A percentile compares a stretch with the other conserved stretches of the same genome.
Evolutionary conservation across 2,329 filamentous ascomycete genomes (phyloP).

Genomic region (Fusarium newnesense): DNA sequence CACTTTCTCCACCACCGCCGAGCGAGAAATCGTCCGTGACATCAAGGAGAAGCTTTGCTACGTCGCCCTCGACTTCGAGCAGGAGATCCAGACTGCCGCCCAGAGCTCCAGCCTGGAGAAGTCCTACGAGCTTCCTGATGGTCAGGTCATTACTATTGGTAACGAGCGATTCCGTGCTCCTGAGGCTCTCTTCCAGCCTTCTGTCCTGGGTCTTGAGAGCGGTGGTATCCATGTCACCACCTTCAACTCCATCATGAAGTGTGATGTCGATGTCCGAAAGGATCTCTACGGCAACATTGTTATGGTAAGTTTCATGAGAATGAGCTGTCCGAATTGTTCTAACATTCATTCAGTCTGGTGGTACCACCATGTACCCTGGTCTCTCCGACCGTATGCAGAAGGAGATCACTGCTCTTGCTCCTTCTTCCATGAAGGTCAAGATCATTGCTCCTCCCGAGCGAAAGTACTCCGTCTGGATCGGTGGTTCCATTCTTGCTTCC

Average conservation of each 20-base stretch:
- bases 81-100: constrained; percentile 99
- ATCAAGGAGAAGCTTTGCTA: constrained; percentile 99
- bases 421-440: constrained; percentile 99
- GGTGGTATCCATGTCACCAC: constrained; percentile 99
- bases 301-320: constrained; percentile 78
- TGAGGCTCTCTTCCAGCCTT: constrained; percentile 99
- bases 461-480: constrained; percentile 99
- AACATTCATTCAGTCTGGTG: constrained; percentile 81
- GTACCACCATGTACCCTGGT: constrained; percentile 99
- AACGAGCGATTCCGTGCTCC: constrained; percentile 99
- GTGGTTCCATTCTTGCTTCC: constrained; percentile 99
- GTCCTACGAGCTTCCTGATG: constrained; percentile 99
- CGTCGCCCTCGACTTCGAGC: constrained; percentile 99
- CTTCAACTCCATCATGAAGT: constrained; percentile 99
- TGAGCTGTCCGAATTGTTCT: constrained; percentile 36
- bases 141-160: constrained; percentile 99
- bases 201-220: constrained; percentile 96
- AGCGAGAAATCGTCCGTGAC: constrained; percentile 99
- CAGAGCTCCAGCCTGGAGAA: constrained; percentile 99
- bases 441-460: constrained; percentile 99
- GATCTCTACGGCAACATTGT: constrained; percentile 99
- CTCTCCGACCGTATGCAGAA: constrained; percentile 99
- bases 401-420: constrained; percentile 99
- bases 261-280: constrained; percentile 99
- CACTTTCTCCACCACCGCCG: constrained; percentile 99